These are phyloP conservation scores for Zymoseptoria brevis DNA, from an alignment of 2,329 filamentous ascomycete genomes.

Conservation along the genomic window DNA sequence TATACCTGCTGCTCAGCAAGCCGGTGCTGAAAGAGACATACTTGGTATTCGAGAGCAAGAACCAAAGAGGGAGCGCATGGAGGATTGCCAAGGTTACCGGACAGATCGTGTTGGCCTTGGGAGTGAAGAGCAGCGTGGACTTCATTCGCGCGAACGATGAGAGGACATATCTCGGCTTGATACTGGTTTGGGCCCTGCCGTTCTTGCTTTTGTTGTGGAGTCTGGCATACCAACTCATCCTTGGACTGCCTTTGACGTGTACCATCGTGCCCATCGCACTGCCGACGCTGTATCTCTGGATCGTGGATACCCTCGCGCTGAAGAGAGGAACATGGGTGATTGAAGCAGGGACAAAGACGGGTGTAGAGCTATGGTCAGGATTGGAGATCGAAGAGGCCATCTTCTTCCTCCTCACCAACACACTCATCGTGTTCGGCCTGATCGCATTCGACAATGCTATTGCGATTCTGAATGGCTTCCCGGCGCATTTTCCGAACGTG, in stretches of 20 bases:
- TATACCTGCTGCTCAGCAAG: slow-evolving; percentile 62
- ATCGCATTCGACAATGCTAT: slow-evolving; percentile 62
- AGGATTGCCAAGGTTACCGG: slow-evolving; percentile 40
- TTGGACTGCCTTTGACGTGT: slow-evolving; percentile 51
- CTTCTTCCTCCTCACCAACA: slow-evolving; percentile 66
- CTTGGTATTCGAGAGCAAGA: slow-evolving; percentile 36
- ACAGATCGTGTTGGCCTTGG: slow-evolving; percentile 41
- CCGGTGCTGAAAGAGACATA: slow-evolving; percentile 50
- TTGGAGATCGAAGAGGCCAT: slow-evolving; percentile 66
- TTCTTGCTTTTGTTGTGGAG: slow-evolving; percentile 58
- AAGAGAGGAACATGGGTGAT: slow-evolving; percentile 66
- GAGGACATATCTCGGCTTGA: slow-evolving; percentile 61
- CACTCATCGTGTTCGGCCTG: slow-evolving; percentile 60
- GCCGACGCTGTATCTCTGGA: slow-evolving; percentile 63
- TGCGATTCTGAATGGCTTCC: slow-evolving; percentile 57
- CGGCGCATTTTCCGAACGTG: slow-evolving; percentile 46
- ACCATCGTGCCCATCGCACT: slow-evolving; percentile 53
- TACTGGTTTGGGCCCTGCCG: slow-evolving; percentile 60
- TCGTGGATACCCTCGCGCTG: slow-evolving; percentile 62
- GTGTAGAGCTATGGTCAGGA: slow-evolving; percentile 53
- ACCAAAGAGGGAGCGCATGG: slow-evolving; percentile 26
- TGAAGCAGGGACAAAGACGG: slow-evolving; percentile 58
- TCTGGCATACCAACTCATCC: slow-evolving; percentile 56
- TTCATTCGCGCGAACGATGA: slow-evolving; percentile 41
- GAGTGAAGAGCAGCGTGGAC: slow-evolving; percentile 39